These are phyloP conservation scores for Scutellaria galericulata DNA, from an alignment of 257 asterid genomes.

Conservation along the genomic window DNA sequence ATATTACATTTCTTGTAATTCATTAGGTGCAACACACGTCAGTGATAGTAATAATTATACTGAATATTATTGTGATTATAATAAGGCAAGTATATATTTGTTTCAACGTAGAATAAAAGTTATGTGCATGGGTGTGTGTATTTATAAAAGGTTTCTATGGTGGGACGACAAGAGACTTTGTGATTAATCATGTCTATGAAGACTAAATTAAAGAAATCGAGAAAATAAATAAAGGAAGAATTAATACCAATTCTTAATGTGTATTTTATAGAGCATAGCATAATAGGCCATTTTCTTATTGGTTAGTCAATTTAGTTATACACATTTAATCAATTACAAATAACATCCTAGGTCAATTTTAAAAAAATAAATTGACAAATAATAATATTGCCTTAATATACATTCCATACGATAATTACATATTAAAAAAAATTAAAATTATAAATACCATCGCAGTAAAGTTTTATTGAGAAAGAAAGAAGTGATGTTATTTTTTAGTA, in stretches of 20 bases:
- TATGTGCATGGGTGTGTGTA: constrained; percentile 1
- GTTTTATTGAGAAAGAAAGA: too few species aligned
- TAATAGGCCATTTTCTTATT: constrained; percentile 12
- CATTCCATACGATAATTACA: too few species aligned
- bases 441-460: too few species aligned
- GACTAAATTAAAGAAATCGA: constrained; percentile 6
- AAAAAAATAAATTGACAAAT: too few species aligned
- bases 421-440: too few species aligned
- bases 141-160: neutral
- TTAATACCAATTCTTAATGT: too few species aligned
- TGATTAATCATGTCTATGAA: constrained; percentile 21
- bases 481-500: too few species aligned
- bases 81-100: neutral
- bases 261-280: neutral
- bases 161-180: neutral
- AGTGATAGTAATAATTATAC: neutral
- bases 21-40: neutral
- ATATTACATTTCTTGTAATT: too few species aligned
- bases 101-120: constrained; percentile 29
- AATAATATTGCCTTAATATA: too few species aligned
- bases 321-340: neutral
- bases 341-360: neutral
- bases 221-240: neutral
- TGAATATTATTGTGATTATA: neutral
- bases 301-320: constrained; percentile 19